Evolutionary conservation across 257 asterid species (phyloP).

Genomic region (Penstemon eatonii): DNA sequence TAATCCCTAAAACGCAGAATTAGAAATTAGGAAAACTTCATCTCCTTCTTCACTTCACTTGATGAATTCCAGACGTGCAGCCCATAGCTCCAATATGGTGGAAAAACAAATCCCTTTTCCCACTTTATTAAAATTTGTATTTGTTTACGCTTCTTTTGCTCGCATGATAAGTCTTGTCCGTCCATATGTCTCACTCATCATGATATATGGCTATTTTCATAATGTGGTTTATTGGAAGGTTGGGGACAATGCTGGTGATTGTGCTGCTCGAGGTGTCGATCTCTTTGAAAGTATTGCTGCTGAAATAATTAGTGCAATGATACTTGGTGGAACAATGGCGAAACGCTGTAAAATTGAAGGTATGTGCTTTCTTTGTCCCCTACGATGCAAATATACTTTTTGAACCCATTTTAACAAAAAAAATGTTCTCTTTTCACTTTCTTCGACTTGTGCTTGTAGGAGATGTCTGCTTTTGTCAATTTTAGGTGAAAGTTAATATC

Average conservation of each 20-base stretch:
- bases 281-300: constrained; percentile 99
- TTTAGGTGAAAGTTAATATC: not conserved
- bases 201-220: constrained; percentile 27
- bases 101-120: not conserved
- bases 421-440: constrained; percentile 13
- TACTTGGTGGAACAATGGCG: constrained; percentile 99
- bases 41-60: no score
- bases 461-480: constrained; percentile 7
- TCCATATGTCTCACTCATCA: constrained; percentile 8
- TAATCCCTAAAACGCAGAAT: no score
- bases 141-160: constrained; percentile 9
- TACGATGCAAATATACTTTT: constrained; percentile 11
- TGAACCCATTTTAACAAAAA: not conserved
- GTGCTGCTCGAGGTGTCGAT: constrained; percentile 99
- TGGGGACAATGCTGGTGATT: constrained; percentile 99
- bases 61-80: no score
- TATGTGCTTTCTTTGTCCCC: constrained; percentile 20
- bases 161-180: not conserved
- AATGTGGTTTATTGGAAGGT: constrained; percentile 53
- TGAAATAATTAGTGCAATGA: constrained; percentile 99
- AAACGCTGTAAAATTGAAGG: constrained; percentile 95
- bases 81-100: no score
- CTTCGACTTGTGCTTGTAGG: constrained; percentile 13
- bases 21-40: no score
- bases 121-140: constrained; percentile 3